These are phyloP conservation scores for Debaryomycetaceae sp. DNA, from an alignment of 1,139 yeast genomes.

Conservation along the genomic window DNA sequence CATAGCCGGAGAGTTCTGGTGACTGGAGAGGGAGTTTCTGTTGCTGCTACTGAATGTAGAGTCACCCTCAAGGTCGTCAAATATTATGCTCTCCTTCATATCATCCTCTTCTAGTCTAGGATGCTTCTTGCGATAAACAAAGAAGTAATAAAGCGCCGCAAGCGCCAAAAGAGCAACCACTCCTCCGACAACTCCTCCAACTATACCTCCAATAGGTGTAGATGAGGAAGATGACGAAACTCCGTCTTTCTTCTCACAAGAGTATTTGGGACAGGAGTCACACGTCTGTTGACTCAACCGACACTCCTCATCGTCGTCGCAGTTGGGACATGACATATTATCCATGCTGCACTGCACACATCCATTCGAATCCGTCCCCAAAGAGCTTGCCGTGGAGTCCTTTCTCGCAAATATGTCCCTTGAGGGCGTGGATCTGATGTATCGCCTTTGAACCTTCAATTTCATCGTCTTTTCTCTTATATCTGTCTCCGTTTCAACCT, in stretches of 20 bases:
- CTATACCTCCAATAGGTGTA: conserved; percentile 51
- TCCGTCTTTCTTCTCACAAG: conserved; percentile 34
- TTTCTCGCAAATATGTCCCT: conserved; percentile 3
- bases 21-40: conserved; percentile 6
- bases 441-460: background rate
- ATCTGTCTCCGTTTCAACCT: no score
- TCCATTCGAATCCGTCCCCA: conserved; percentile 18
- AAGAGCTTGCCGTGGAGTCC: conserved; percentile 1
- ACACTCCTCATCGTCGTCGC: conserved; percentile 53
- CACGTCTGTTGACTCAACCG: conserved; percentile 54
- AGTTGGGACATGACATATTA: conserved; percentile 48
- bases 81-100: conserved; percentile 15
- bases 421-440: background rate
- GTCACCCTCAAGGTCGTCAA: conserved; percentile 16
- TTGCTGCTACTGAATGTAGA: conserved; percentile 11
- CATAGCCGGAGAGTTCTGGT: conserved; percentile 3
- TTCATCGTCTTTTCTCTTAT: background rate
- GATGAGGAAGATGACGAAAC: conserved; percentile 9
- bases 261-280: conserved; percentile 51
- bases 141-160: conserved; percentile 33
- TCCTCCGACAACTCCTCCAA: conserved; percentile 64
- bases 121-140: conserved; percentile 26
- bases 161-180: conserved; percentile 35
- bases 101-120: conserved; percentile 25
- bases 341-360: conserved; percentile 52